Evolutionary conservation across 2,329 filamentous ascomycete genomes (phyloP).

Genomic region (Talaromyces rugulosus): DNA sequence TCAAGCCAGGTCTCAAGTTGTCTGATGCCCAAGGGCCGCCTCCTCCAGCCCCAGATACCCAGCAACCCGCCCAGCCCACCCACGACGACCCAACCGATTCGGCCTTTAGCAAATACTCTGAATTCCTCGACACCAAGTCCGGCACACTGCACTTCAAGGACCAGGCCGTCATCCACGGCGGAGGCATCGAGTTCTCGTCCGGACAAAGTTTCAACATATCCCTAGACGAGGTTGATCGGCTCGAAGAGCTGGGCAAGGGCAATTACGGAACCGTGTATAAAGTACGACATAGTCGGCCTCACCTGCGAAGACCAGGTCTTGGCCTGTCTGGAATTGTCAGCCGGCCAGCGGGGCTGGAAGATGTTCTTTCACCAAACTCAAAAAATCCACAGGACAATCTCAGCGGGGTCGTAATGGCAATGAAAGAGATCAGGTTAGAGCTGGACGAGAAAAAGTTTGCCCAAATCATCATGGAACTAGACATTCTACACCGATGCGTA

Average conservation of each 20-base stretch:
- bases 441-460: conserved; percentile 95
- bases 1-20: conserved; percentile 45
- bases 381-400: conserved; percentile 23
- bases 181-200: conserved; percentile 87
- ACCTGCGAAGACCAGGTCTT: conserved; percentile 56
- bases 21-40: conserved; percentile 44
- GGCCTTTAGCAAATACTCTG: conserved; percentile 64
- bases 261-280: conserved; percentile 99
- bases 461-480: conserved; percentile 94
- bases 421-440: conserved; percentile 97
- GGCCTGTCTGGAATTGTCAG: conserved; percentile 58
- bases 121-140: conserved; percentile 87
- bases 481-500: conserved; percentile 90
- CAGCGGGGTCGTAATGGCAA: conserved; percentile 83
- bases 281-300: conserved; percentile 76
- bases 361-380: conserved; percentile 13
- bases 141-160: conserved; percentile 90
- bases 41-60: conserved; percentile 22
- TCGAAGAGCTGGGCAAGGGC: conserved; percentile 92
- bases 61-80: conserved; percentile 14
- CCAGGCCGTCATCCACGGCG: conserved; percentile 82
- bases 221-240: conserved; percentile 86
- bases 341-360: conserved; percentile 23
- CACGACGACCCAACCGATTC: conserved; percentile 31
- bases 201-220: conserved; percentile 91